These are phyloP conservation scores for Thinopyrum elongatum DNA, from an alignment of 176 grass and related monocot species.

Conservation along the genomic window DNA sequence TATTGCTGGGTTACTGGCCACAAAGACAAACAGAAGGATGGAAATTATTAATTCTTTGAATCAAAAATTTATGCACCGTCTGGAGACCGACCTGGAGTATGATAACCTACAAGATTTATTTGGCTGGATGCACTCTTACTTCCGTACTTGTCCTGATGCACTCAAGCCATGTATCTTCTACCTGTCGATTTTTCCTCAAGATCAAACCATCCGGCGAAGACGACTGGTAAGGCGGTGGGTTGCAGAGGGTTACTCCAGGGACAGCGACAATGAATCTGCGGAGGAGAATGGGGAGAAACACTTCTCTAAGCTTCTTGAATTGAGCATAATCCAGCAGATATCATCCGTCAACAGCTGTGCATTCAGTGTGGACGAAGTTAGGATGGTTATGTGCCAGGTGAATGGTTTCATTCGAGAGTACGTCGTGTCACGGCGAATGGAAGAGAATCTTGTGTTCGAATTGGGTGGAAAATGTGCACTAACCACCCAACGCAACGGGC, in stretches of 20 bases:
- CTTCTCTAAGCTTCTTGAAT: constrained; percentile 7
- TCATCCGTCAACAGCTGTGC: not conserved
- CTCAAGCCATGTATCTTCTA: constrained; percentile 50
- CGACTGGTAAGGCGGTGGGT: constrained; percentile 44
- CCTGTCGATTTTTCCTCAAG: constrained; percentile 24
- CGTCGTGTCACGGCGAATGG: not conserved
- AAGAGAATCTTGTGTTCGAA: constrained; percentile 14
- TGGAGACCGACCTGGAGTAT: not conserved
- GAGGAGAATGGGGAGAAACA: not conserved
- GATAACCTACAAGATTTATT: not conserved
- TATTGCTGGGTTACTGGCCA: constrained; percentile 4
- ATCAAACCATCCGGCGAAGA: not conserved
- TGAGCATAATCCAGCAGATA: constrained; percentile 10
- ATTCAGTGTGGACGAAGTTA: not conserved
- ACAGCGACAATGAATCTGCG: not conserved
- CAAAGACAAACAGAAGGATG: not conserved
- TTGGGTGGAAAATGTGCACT: not conserved
- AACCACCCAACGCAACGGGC: not conserved
- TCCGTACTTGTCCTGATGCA: constrained; percentile 5
- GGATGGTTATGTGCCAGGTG: not conserved
- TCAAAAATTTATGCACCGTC: not conserved
- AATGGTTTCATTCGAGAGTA: constrained; percentile 32
- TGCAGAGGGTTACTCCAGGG: constrained; percentile 8
- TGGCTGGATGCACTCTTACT: constrained; percentile 18
- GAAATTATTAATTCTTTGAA: constrained; percentile 3